Evolutionary conservation across 2,329 filamentous ascomycete genomes (phyloP).

Genomic region (Mycogone perniciosa): DNA sequence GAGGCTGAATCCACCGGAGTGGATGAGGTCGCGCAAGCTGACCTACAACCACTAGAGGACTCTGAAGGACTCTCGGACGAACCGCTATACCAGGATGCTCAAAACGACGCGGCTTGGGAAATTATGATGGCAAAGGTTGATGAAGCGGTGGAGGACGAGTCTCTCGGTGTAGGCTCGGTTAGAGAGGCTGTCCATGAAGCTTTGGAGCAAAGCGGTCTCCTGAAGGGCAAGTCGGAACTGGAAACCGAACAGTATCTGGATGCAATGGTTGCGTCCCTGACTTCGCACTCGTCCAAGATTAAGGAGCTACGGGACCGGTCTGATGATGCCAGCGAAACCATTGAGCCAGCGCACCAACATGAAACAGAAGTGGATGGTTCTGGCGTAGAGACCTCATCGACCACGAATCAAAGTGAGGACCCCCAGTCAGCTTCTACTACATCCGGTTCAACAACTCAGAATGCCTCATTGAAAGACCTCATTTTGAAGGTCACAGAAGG

Average conservation of each 20-base stretch:
- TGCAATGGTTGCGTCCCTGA: slow-evolving; percentile 44
- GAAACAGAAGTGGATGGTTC: not conserved
- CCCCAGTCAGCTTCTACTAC: not conserved
- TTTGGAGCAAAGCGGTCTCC: slow-evolving; percentile 47
- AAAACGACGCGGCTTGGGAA: slow-evolving; percentile 42
- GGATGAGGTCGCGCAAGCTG: slow-evolving; percentile 16
- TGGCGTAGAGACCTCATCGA: not conserved
- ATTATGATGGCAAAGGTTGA: slow-evolving; percentile 50
- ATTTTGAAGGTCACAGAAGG: slow-evolving; percentile 46
- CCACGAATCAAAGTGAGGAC: not conserved
- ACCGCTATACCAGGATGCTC: slow-evolving; percentile 14
- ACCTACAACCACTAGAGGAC: slow-evolving; percentile 19
- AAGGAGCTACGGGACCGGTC: slow-evolving; percentile 18
- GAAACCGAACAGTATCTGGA: slow-evolving; percentile 45
- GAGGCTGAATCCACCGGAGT: slow-evolving; percentile 19
- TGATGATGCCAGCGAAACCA: slow-evolving; percentile 14
- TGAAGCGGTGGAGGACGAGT: slow-evolving; percentile 52
- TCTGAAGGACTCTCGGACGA: slow-evolving; percentile 17
- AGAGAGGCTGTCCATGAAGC: slow-evolving; percentile 50
- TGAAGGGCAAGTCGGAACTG: slow-evolving; percentile 37
- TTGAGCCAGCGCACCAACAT: not conserved
- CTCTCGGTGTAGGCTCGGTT: slow-evolving; percentile 44
- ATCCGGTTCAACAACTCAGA: slow-evolving; percentile 11
- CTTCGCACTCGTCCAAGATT: slow-evolving; percentile 24
- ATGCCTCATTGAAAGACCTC: slow-evolving; percentile 38